Evolutionary conservation across 208 protist genomes (phyloP).

Genomic region (Trypanosoma melophagium): DNA sequence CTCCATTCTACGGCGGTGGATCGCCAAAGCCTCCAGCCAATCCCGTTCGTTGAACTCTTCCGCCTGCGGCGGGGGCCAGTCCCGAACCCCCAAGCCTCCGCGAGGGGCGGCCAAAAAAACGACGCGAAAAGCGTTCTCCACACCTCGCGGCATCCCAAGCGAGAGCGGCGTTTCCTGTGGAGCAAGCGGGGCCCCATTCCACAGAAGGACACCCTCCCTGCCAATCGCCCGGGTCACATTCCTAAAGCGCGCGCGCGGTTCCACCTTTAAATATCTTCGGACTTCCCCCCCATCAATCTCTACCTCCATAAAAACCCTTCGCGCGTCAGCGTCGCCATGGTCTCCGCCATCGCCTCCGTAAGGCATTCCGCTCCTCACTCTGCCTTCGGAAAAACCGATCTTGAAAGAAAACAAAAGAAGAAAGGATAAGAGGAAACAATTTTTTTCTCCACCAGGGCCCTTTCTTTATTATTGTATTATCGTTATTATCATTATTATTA

Average conservation of each 20-base stretch:
- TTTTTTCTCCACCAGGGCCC: too few species aligned
- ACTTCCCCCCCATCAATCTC: constrained; percentile 16
- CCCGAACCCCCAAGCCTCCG: not conserved
- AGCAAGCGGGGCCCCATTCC: constrained; percentile 27
- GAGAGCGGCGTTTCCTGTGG: constrained; percentile 29
- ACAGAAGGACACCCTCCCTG: constrained; percentile 34
- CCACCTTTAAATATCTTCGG: constrained; percentile 50
- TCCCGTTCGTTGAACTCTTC: not conserved
- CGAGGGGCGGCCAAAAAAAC: constrained; percentile 8
- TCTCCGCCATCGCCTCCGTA: too few species aligned
- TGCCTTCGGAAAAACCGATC: too few species aligned
- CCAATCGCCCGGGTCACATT: constrained; percentile 43
- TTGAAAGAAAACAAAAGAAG: too few species aligned
- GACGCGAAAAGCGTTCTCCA: constrained; percentile 39
- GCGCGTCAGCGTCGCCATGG: not conserved
- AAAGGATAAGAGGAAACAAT: too few species aligned
- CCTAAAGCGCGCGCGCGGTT: constrained; percentile 40
- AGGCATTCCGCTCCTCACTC: too few species aligned
- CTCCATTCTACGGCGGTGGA: not conserved
- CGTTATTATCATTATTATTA: too few species aligned
- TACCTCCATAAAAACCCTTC: constrained; percentile 7
- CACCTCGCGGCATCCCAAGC: constrained; percentile 38
- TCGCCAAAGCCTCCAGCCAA: not conserved
- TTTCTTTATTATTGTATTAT: too few species aligned
- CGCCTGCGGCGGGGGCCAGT: not conserved